phyloP scores from a whole-genome alignment of 2,329 filamentous ascomycete genomes.

The Aspergillus fumigatiaffinis region DNA sequence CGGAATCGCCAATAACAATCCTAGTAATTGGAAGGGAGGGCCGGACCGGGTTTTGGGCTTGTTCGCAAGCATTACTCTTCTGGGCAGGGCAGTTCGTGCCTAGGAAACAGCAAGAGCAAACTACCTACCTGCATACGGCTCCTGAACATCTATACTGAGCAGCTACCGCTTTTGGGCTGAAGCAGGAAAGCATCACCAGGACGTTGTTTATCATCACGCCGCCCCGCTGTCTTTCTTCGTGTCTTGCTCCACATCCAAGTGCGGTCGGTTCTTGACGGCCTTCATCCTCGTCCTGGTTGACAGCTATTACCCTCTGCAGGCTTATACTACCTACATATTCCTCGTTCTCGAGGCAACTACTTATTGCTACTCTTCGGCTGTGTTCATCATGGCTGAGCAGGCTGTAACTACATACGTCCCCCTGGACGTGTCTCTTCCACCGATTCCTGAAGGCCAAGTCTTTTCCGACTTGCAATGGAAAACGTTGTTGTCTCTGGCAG shows the following conservation, averaged over 20 bases:
- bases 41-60: neutral
- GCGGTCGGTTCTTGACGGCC: slow-evolving; percentile 1
- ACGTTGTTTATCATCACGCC: neutral
- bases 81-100: neutral
- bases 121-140: neutral
- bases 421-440: slow-evolving; percentile 45
- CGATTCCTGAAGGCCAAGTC: slow-evolving; percentile 44
- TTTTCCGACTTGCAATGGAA: slow-evolving; percentile 56
- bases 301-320: slow-evolving; percentile 47
- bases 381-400: slow-evolving; percentile 18
- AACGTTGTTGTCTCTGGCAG: slow-evolving; percentile 54
- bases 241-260: neutral
- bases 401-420: slow-evolving; percentile 24
- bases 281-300: slow-evolving; percentile 16
- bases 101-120: neutral
- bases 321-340: neutral
- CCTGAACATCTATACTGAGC: too few relatives aligned
- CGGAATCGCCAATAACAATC: neutral
- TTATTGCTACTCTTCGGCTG: neutral
- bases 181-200: neutral
- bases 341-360: neutral
- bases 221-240: neutral
- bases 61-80: slow-evolving; percentile 11
- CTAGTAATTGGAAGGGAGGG: neutral
- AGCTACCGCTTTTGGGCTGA: neutral